Base-by-base conservation (phyloP, 306 rosid genomes). In the Parietaria judaica region DNA sequence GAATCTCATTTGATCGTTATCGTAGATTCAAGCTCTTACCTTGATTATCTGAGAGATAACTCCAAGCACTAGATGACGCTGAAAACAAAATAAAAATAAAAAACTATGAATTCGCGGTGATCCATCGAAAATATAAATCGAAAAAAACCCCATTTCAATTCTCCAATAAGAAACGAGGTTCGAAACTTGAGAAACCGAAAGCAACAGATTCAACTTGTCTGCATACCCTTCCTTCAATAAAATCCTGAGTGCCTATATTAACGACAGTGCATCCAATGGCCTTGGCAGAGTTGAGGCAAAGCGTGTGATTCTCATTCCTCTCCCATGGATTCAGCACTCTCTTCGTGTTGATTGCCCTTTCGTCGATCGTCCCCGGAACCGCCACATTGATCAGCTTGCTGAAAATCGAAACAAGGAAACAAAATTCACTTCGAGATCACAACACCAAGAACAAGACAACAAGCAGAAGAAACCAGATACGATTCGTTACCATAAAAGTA, bases 221-320 rank as follows among this genome's bases (percentile, higher is more conserved):
- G 54, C 96, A 60, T 79, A 92, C 99, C 84, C 98, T 81, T 82
- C 96, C 99, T 84, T 92, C 96, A 72, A 92, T 82, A 59, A 92
- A 86, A 69, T 92, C 99, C 72, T 88, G 94, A n/a, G 95, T 88
- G 61, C 99, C 99, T 72, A 92, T 88, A 63, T 92, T 92, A 66
- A 92, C 96, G 0, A 92, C 99, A 1, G 99, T 92, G 53, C 99
- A 92, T 63, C 99, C 99, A 74, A 92, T 89, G 61, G 99, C 99
- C 79, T 92, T 92, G 37, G 99, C 96, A 72, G 99, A 92, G 78
- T 92, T 92, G 76, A 92, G 95, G 63, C 99, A 92, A 35, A 92
- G 90, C 14, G 99, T 92, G 72, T 92, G 99, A 51, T 92, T 92
- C 75, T 88, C 96, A 69, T 88, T 92, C 68, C 99, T 88, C 78